phyloP scores from a whole-genome alignment of 2,329 filamentous ascomycete species.

The Coniochaeta prunicola region DNA sequence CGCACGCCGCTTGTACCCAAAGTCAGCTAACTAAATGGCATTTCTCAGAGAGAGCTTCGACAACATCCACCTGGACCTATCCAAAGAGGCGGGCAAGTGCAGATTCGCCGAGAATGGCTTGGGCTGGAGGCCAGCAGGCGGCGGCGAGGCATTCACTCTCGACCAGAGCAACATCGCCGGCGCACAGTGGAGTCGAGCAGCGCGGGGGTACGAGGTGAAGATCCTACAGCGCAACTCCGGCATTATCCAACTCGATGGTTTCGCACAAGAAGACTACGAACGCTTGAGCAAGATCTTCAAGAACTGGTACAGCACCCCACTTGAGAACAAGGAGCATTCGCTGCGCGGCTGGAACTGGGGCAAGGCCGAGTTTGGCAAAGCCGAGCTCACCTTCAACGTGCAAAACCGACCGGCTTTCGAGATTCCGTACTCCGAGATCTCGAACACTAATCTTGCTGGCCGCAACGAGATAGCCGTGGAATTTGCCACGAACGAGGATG shows the following conservation, averaged over 20 bases:
- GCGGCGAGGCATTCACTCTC: slow-evolving; percentile 88
- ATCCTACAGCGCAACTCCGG: slow-evolving; percentile 77
- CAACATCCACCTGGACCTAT: slow-evolving; percentile 93
- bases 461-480: slow-evolving; percentile 98
- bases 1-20: background rate
- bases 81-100: slow-evolving; percentile 86
- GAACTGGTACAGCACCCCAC: slow-evolving; percentile 91
- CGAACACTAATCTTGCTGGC: slow-evolving; percentile 93
- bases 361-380: slow-evolving; percentile 93
- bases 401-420: slow-evolving; percentile 96
- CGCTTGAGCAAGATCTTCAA: slow-evolving; percentile 90
- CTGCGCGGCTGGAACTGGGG: slow-evolving; percentile 99
- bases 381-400: slow-evolving; percentile 92
- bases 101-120: slow-evolving; percentile 90
- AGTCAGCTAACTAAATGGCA: slow-evolving; percentile 5
- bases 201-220: slow-evolving; percentile 90
- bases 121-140: slow-evolving; percentile 86
- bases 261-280: slow-evolving; percentile 90
- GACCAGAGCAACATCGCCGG: slow-evolving; percentile 77
- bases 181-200: slow-evolving; percentile 91
- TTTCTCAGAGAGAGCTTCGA: slow-evolving; percentile 77
- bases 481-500: slow-evolving; percentile 70
- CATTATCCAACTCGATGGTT: slow-evolving; percentile 90
- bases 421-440: slow-evolving; percentile 93
- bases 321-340: slow-evolving; percentile 91